Evolutionary conservation across 345 rosid genomes (phyloP).

Genomic region (Brassica carinata): DNA sequence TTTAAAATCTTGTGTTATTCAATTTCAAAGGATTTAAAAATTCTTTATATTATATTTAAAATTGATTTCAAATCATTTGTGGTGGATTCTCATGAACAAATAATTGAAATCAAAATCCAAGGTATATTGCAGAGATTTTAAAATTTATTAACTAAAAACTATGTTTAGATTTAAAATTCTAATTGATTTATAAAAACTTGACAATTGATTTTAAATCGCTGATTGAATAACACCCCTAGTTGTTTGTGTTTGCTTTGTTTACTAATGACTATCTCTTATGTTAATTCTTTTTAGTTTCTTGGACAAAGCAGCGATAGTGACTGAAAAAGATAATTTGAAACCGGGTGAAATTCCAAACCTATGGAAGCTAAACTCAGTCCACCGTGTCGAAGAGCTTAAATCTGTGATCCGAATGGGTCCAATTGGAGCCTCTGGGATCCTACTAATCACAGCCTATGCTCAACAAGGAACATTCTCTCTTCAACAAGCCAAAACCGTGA

Average conservation of each 20-base stretch:
- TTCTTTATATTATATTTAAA: no score
- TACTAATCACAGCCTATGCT: slow-evolving; percentile 74
- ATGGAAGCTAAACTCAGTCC: slow-evolving; percentile 83
- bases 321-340: slow-evolving; percentile 55
- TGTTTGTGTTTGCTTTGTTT: not conserved
- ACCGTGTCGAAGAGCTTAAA: slow-evolving; percentile 85
- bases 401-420: slow-evolving; percentile 86
- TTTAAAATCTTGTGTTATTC: no score
- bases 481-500: slow-evolving; percentile 83
- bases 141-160: no score
- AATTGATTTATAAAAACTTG: no score
- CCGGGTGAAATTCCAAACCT: slow-evolving; percentile 50
- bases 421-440: slow-evolving; percentile 83
- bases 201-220: no score
- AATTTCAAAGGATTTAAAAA: no score
- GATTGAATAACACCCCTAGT: not conserved
- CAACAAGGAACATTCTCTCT: slow-evolving; percentile 86
- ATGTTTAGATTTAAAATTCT: no score
- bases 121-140: no score
- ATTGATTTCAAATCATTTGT: no score
- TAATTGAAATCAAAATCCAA: no score
- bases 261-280: not conserved
- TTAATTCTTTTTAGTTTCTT: slow-evolving; percentile 51
- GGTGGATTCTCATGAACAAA: no score
- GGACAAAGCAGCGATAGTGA: slow-evolving; percentile 76